phyloP scores from a whole-genome alignment of 768 basidiomycete species.

The Suillus subaureus region DNA sequence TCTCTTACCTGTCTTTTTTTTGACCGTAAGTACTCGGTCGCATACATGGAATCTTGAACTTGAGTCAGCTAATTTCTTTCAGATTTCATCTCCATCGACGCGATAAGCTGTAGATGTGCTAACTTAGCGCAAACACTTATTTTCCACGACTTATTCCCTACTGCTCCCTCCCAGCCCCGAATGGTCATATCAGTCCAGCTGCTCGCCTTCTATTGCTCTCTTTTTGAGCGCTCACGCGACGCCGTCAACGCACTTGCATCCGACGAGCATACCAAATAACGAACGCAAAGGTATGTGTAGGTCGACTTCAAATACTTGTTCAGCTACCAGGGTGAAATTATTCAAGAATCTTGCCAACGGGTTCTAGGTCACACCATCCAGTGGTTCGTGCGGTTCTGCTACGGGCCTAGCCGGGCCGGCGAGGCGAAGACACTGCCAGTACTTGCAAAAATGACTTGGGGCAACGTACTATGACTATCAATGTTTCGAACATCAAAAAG shows the following conservation, averaged over 20 bases:
- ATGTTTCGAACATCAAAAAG: too few species aligned
- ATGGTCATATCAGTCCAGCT: constrained; percentile 29
- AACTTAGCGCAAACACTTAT: constrained; percentile 26
- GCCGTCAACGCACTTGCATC: constrained; percentile 14
- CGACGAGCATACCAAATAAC: background rate
- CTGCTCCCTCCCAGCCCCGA: constrained; percentile 21
- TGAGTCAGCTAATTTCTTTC: background rate
- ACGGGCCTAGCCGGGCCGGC: too few species aligned
- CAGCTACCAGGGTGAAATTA: background rate
- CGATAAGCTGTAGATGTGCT: constrained; percentile 26
- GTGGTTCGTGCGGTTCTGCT: too few species aligned
- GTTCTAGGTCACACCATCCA: constrained; percentile 29
- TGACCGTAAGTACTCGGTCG: background rate
- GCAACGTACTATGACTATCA: too few species aligned
- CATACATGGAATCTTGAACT: background rate
- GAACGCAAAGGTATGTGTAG: constrained; percentile 3
- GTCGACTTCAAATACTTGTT: background rate
- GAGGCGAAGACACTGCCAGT: too few species aligned
- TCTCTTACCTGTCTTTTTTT: background rate
- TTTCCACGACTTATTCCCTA: constrained; percentile 33
- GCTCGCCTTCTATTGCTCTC: constrained; percentile 37
- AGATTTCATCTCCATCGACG: constrained; percentile 21
- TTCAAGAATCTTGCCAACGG: constrained; percentile 34
- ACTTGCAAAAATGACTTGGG: too few species aligned
- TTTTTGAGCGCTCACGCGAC: constrained; percentile 22